Evolutionary conservation across 257 asterid species (phyloP), one percentile per base, ranked within the genome.

Genomic region (Fraxinus quadrangulata): DNA sequence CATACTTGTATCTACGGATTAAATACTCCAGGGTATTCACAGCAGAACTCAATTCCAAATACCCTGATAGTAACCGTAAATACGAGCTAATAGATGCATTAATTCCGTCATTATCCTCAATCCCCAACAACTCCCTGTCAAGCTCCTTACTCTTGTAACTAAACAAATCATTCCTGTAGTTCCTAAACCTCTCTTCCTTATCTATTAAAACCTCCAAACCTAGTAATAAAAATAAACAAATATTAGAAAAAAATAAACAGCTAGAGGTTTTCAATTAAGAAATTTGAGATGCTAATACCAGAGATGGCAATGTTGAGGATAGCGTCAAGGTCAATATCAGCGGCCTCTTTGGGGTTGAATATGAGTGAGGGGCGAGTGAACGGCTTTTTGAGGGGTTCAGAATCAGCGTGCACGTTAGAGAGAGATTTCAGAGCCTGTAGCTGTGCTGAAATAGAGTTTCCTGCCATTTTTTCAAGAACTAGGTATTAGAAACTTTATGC

Each of bases 1-100:
- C 77, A 73, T 75, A 92, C 99, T 89, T 91, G 91, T 89, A 95
- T 90, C 96, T 84, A 9, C 99, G 98, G 73, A 95, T 86, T 75
- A 95, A 86, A 83, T 87, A 95, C 89, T 95, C 99, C 59, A 95
- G 77, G 5, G 99, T 89, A 87, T 84, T 90, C 80, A 82, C 66
- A 16, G 97, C 93, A 2, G 97, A 85, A 73, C 81, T 76, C n/a
- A 80, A 81, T 79, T 87, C 89, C 1, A 95, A 86, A 82, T 85
- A 83, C 16, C 96, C 99, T 0, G 97, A 87, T 51, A 93, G 68
- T n/a, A 93, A 81, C 82, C 88, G 87, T 76, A 95, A 84, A 82
- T 86, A 95, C 61, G 94, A 90, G 82, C 76, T 39, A 77, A 95
- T 80, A 0, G 94, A 82, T n/a, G 81, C 83, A 84, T 86, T 81